Conservation (phyloP, 805 yeast genomes). For the Yarrowia sp. region DNA sequence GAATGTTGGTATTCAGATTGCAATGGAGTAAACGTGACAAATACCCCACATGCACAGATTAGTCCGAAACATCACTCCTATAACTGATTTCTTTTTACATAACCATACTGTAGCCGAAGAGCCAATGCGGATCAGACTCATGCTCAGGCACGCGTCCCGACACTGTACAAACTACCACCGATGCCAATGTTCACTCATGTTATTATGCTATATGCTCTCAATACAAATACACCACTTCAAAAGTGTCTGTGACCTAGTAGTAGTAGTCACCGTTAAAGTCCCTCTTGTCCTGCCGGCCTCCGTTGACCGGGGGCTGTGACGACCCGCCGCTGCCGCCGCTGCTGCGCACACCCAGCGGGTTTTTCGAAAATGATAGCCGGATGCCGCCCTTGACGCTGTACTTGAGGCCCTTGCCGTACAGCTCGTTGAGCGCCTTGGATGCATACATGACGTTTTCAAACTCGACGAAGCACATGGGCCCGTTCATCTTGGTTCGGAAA, state of each 20-base stretch:
- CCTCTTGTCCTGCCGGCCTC: constrained; percentile 15
- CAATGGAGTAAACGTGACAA: too few species aligned
- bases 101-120: too few species aligned
- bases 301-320: neutral
- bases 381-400: constrained; percentile 92
- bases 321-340: constrained; percentile 23
- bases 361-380: constrained; percentile 87
- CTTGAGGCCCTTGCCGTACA: constrained; percentile 88
- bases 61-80: too few species aligned
- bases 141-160: too few species aligned
- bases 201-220: constrained; percentile 25
- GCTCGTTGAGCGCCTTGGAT: constrained; percentile 86
- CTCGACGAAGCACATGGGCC: constrained; percentile 99
- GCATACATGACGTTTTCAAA: constrained; percentile 95
- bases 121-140: too few species aligned
- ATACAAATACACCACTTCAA: constrained; percentile 24
- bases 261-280: constrained; percentile 18
- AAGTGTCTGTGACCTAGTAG: constrained; percentile 1
- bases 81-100: too few species aligned
- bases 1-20: too few species aligned
- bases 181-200: constrained; percentile 2
- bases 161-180: too few species aligned
- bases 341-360: constrained; percentile 95
- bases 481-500: constrained; percentile 79
- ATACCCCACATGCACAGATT: too few species aligned